Evolutionary conservation across 352 stramenopile species (phyloP).

Genomic region (Plasmopara viticola): DNA sequence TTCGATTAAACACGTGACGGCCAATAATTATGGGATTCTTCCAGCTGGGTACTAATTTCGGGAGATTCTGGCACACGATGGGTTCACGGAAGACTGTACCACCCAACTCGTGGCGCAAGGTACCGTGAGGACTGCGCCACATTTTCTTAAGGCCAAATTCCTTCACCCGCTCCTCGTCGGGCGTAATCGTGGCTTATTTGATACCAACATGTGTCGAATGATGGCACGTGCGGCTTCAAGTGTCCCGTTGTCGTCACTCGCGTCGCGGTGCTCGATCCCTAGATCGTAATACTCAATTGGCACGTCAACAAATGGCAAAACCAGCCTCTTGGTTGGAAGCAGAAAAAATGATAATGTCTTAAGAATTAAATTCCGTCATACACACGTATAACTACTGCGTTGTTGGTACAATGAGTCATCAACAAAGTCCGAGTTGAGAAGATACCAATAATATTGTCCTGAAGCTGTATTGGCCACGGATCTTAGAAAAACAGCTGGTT

Average conservation of each 20-base stretch:
- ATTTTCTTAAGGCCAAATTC: constrained; percentile 86
- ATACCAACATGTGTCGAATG: constrained; percentile 73
- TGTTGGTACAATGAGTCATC: constrained; percentile 23
- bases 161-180: constrained; percentile 73
- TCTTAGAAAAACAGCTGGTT: too few species aligned
- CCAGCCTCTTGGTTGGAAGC: constrained; percentile 42
- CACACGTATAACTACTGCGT: constrained; percentile 81
- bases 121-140: constrained; percentile 81
- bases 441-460: too few species aligned
- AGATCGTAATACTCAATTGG: constrained; percentile 87
- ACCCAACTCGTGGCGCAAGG: constrained; percentile 77
- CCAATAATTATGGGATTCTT: constrained; percentile 86
- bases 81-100: constrained; percentile 88
- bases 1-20: too few species aligned
- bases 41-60: constrained; percentile 80
- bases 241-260: constrained; percentile 81
- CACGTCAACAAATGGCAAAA: constrained; percentile 77
- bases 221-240: constrained; percentile 74
- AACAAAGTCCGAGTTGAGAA: too few species aligned
- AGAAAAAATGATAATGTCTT: constrained; percentile 54
- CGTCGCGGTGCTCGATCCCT: constrained; percentile 67
- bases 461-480: too few species aligned
- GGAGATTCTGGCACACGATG: constrained; percentile 84
- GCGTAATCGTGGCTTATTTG: constrained; percentile 88
- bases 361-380: constrained; percentile 85